Evolutionary conservation across 306 rosid genomes (phyloP).

Genomic region (Vigna radiata): DNA sequence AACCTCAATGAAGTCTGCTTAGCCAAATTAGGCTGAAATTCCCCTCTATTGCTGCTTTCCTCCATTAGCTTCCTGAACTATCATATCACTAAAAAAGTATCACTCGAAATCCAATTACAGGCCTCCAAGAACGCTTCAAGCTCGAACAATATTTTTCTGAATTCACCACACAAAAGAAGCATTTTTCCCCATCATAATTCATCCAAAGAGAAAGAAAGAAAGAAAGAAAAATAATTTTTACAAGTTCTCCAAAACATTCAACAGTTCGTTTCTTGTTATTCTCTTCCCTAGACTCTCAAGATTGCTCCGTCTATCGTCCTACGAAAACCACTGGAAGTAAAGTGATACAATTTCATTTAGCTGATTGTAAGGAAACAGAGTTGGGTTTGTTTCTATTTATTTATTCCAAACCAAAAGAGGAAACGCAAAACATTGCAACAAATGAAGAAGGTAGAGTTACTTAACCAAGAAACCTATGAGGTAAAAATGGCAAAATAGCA

Average conservation of each 20-base stretch:
- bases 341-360: neutral
- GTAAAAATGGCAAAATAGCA: neutral
- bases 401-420: neutral
- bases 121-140: slow-evolving; percentile 31
- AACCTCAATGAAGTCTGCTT: slow-evolving; percentile 56
- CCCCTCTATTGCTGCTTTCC: slow-evolving; percentile 63
- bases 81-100: slow-evolving; percentile 39
- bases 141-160: slow-evolving; percentile 27
- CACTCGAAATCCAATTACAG: slow-evolving; percentile 28
- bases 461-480: slow-evolving; percentile 11
- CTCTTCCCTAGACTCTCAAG: slow-evolving; percentile 11
- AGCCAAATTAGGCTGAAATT: slow-evolving; percentile 53
- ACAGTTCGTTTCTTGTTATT: neutral
- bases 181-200: slow-evolving; percentile 11
- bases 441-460: neutral
- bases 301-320: neutral
- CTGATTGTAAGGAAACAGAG: neutral
- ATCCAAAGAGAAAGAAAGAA: neutral
- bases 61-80: slow-evolving; percentile 62
- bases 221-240: neutral
- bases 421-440: neutral
- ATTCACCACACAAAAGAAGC: slow-evolving; percentile 7
- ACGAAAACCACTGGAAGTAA: neutral
- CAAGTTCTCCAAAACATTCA: neutral
- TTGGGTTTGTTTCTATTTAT: neutral